phyloP scores from a whole-genome alignment of 2,329 filamentous ascomycete genomes.

The Thermomyces lanuginosus region DNA sequence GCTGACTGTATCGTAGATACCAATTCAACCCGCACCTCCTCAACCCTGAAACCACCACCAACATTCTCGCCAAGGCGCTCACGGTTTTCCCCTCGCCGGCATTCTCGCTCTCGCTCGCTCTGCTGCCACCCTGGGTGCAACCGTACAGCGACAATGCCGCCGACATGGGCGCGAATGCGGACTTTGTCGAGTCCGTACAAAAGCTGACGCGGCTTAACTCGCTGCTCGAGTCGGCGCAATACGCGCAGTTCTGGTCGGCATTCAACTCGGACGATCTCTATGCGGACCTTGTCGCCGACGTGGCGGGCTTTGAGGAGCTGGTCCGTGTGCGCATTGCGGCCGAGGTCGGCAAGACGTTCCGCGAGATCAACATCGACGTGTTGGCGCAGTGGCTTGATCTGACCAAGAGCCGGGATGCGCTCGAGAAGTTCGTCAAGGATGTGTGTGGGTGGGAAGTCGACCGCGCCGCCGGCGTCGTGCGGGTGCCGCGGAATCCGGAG shows the following conservation, averaged over 20 bases:
- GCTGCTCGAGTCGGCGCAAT: slow-evolving; percentile 79
- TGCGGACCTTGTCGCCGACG: slow-evolving; percentile 86
- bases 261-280: slow-evolving; percentile 90
- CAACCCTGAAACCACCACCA: slow-evolving; percentile 94
- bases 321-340: slow-evolving; percentile 80
- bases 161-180: slow-evolving; percentile 8
- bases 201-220: slow-evolving; percentile 74
- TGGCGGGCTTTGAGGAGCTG: slow-evolving; percentile 85
- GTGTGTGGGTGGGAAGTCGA: slow-evolving; percentile 78
- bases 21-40: slow-evolving; percentile 98
- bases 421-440: slow-evolving; percentile 65
- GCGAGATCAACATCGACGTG: slow-evolving; percentile 51
- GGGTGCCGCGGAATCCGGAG: slow-evolving; percentile 82
- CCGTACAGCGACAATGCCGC: slow-evolving; percentile 35
- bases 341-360: slow-evolving; percentile 65
- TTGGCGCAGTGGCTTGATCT: slow-evolving; percentile 64
- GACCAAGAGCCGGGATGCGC: slow-evolving; percentile 43
- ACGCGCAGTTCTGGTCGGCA: slow-evolving; percentile 81
- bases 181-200: slow-evolving; percentile 70
- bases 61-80: slow-evolving; percentile 94
- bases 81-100: slow-evolving; percentile 93
- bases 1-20: slow-evolving; percentile 50
- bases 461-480: slow-evolving; percentile 34
- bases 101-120: slow-evolving; percentile 84
- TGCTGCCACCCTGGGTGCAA: slow-evolving; percentile 72